Evolutionary conservation across 345 rosid genomes (phyloP), one percentile per base, ranked within the genome.

Genomic region (Eucalyptus regnans): DNA sequence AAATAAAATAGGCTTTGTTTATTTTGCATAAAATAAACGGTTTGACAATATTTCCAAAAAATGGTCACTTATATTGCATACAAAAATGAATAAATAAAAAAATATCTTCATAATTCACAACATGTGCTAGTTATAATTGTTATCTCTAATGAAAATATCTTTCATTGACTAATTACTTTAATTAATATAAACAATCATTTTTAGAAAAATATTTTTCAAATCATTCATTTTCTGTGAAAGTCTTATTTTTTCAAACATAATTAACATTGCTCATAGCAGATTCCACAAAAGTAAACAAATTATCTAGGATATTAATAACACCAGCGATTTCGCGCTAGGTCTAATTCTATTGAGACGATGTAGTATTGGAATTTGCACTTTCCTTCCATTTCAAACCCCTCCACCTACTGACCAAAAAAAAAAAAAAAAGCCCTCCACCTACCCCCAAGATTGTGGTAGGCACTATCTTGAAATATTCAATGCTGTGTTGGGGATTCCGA

Each of bases 271-370:
- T 23, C 62, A 9, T 56, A 56, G 62, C 1, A 56, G 0, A 56
- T 56, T 56, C 27, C 27, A 56, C 29, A 23, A 4, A 56, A 25
- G 29, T 56, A 9, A 23, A 56, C 1, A 1, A 56, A 23, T 56
- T 9, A 56, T 56, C 7, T 56, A 22, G 62, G 29, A 56, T 56
- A 23, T 22, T 1, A 56, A 52, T 52, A 52, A 52, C 25, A 8
- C 1, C 0, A 0, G 10, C 10, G 18, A 18, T 18, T 52, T 0
- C 0, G 2, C 9, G 8, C 25, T 1, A 0, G 2, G 9, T 0
- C 10, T 52, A 52, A 18, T 4, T 52, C 58, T 52, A 52, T 20
- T 1, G 58, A 52, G 58, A 20, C 2, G 1, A 52, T 0, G 58
- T 1, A 20, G 25, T 9, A 52, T 3, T 20, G 10, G 25, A 52